Percentiles rank a stretch among this genome's conserved stretches.
These are phyloP conservation scores for Nakazawaea anatomiae DNA, from an alignment of 805 yeast genomes.

Conservation along the genomic window DNA sequence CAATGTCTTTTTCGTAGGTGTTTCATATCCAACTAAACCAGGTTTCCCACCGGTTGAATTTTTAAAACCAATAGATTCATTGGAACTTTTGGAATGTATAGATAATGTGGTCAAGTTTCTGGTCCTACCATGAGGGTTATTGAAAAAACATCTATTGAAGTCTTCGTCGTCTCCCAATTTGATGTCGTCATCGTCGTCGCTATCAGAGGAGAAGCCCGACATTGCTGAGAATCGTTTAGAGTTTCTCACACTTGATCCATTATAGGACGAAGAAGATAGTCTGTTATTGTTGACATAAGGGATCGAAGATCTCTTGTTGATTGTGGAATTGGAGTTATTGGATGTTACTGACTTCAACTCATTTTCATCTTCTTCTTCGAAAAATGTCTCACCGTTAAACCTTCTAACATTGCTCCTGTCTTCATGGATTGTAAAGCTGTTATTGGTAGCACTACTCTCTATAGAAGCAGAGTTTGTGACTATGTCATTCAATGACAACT, in stretches of 20 bases:
- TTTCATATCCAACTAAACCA: slow-evolving; percentile 4
- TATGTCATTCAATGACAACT: slow-evolving; percentile 9
- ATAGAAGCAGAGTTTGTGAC: neutral
- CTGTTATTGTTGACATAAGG: slow-evolving; percentile 6
- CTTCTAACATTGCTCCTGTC: neutral
- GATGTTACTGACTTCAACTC: neutral
- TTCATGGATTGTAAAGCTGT: neutral
- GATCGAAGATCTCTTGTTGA: slow-evolving; percentile 7
- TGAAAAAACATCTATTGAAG: slow-evolving; percentile 10
- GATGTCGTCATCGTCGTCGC: neutral
- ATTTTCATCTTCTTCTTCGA: slow-evolving; percentile 3
- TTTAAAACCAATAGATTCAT: slow-evolving; percentile 1
- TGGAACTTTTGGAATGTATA: slow-evolving; percentile 7
- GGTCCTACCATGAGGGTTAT: slow-evolving; percentile 3
- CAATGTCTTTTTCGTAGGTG: neutral
- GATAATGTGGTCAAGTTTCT: slow-evolving; percentile 6
- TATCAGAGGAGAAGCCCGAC: neutral
- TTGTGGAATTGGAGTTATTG: slow-evolving; percentile 3
- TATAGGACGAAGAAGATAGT: slow-evolving; percentile 1
- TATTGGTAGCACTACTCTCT: neutral
- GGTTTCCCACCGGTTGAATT: slow-evolving; percentile 6
- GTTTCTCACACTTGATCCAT: slow-evolving; percentile 6
- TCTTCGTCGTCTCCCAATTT: slow-evolving; percentile 1
- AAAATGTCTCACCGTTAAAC: neutral
- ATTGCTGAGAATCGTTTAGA: slow-evolving; percentile 7